Conservation (phyloP, 768 basidiomycete species). For the Ephemerocybe angulata region DNA sequence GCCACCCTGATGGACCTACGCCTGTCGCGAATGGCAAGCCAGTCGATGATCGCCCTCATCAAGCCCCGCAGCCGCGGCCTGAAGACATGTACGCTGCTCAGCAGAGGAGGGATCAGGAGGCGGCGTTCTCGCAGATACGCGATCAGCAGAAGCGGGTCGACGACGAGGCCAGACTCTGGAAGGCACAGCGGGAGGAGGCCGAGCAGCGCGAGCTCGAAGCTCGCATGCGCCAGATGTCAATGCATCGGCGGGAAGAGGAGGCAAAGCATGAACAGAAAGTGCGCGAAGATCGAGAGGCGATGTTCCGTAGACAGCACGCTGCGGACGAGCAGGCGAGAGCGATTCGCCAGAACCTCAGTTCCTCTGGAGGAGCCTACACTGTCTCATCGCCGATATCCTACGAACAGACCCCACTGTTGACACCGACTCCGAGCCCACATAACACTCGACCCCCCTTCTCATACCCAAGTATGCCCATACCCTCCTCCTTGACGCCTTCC, state of each 20-base stretch:
- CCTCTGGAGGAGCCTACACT: constrained; percentile 6
- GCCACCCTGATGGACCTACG: constrained; percentile 34
- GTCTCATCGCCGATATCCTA: constrained; percentile 10
- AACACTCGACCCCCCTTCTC: constrained; percentile 2
- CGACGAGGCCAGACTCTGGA: constrained; percentile 35
- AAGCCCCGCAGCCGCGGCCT: constrained; percentile 13
- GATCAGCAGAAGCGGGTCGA: constrained; percentile 23
- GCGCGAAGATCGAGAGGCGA: constrained; percentile 54
- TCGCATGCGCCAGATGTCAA: constrained; percentile 40
- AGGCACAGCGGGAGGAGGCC: constrained; percentile 30
- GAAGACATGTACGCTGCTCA: constrained; percentile 13
- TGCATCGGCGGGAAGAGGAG: constrained; percentile 38
- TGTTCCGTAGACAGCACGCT: constrained; percentile 56
- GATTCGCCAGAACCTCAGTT: constrained; percentile 33
- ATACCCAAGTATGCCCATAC: constrained; percentile 21
- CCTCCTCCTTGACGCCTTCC: constrained; percentile 46
- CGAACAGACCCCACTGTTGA: constrained; percentile 12
- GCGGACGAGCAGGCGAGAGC: constrained; percentile 48
- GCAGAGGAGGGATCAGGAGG: constrained; percentile 24
- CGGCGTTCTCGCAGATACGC: constrained; percentile 23
- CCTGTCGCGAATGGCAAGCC: constrained; percentile 25
- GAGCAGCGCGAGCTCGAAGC: constrained; percentile 35
- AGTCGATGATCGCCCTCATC: constrained; percentile 13
- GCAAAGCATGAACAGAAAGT: constrained; percentile 40
- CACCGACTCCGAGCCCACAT: constrained; percentile 9